phyloP scores from a whole-genome alignment of 1,139 yeast species.

The Candida pseudoviswanathii region DNA sequence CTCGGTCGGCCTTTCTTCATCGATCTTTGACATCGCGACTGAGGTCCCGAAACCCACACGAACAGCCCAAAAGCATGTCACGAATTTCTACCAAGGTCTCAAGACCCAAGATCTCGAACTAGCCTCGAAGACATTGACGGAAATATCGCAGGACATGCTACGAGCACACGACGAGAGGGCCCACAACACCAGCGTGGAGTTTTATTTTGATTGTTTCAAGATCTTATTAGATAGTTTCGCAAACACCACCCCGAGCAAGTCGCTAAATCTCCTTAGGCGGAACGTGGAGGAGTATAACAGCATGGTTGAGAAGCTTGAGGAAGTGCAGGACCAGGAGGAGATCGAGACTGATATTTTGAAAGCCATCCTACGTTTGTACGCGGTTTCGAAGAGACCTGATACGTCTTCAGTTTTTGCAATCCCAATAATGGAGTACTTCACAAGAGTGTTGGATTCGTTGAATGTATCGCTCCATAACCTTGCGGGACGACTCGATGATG shows the following conservation, averaged over 20 bases:
- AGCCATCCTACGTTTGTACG: constrained; percentile 11
- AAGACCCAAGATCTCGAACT: constrained; percentile 5
- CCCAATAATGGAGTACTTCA: constrained; percentile 13
- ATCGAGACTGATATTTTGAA: constrained; percentile 5
- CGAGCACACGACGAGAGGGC: background rate
- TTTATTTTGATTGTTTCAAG: constrained; percentile 11
- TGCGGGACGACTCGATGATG: background rate
- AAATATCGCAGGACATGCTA: constrained; percentile 1
- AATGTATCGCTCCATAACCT: constrained; percentile 5
- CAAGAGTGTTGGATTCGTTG: constrained; percentile 3
- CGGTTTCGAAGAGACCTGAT: constrained; percentile 1
- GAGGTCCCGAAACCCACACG: background rate
- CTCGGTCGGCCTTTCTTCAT: constrained; percentile 3
- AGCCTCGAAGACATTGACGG: constrained; percentile 5
- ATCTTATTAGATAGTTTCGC: constrained; percentile 7
- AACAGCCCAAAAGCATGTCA: background rate
- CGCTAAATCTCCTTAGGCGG: constrained; percentile 6
- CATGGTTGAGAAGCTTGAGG: background rate
- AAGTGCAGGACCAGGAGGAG: background rate
- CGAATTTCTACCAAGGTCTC: constrained; percentile 5
- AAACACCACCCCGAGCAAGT: background rate
- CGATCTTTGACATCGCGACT: constrained; percentile 6
- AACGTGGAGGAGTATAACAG: constrained; percentile 8
- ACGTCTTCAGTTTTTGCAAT: constrained; percentile 2
- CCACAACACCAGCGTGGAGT: background rate